phyloP scores from a whole-genome alignment of 1,284 basidiomycete genomes.

The Neolentinus lepideus region DNA sequence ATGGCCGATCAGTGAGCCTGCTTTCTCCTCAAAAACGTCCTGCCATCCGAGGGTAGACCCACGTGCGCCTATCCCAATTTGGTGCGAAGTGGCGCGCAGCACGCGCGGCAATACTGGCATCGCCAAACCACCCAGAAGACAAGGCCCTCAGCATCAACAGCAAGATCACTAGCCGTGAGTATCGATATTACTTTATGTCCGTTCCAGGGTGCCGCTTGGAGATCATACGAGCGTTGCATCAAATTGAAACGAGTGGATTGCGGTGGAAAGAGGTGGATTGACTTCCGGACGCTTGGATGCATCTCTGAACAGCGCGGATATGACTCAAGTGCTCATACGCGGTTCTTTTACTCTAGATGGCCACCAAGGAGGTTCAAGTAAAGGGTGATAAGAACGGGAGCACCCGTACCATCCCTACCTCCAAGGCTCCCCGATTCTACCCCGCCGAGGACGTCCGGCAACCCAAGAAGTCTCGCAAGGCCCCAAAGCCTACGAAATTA shows the following conservation, averaged over 20 bases:
- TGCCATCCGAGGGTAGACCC: background rate
- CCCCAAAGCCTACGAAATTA: slow-evolving; percentile 69
- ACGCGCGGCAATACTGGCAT: background rate
- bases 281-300: background rate
- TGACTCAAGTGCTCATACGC: background rate
- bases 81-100: background rate
- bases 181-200: background rate
- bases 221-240: background rate
- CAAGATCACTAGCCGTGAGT: slow-evolving; percentile 1
- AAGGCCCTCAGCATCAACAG: background rate
- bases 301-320: background rate
- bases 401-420: slow-evolving; percentile 79
- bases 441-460: slow-evolving; percentile 91
- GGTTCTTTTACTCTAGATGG: slow-evolving; percentile 9
- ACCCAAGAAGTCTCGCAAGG: slow-evolving; percentile 92
- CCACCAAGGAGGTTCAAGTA: slow-evolving; percentile 76
- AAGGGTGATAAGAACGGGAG: slow-evolving; percentile 90
- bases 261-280: background rate
- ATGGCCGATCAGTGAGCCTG: background rate
- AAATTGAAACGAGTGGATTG: background rate
- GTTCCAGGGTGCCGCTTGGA: background rate
- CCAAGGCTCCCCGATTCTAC: slow-evolving; percentile 94
- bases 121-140: background rate
- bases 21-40: background rate
- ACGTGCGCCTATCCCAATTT: background rate